Percentiles rank a stretch among this genome's conserved stretches.
Evolutionary conservation across 2,329 filamentous ascomycete species (phyloP).

Genomic region (Xylaria sp.): DNA sequence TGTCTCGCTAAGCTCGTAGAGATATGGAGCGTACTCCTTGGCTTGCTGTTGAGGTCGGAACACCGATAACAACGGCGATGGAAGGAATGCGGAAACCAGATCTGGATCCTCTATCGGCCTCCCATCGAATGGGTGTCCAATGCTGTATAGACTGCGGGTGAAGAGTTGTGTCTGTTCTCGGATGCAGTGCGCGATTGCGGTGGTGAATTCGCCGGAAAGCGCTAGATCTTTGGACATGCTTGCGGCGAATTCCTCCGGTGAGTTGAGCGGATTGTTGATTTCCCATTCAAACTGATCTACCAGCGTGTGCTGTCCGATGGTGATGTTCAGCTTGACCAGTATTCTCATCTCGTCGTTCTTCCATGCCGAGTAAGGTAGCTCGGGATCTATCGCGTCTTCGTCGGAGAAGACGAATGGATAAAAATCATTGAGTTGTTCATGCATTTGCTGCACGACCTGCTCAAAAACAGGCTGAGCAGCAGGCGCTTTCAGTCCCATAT

Average conservation of each 20-base stretch:
- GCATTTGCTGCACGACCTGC: slow-evolving; percentile 68
- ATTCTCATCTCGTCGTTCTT: slow-evolving; percentile 99
- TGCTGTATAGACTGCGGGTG: slow-evolving; percentile 87
- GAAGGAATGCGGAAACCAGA: slow-evolving; percentile 80
- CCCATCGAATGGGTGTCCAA: slow-evolving; percentile 93
- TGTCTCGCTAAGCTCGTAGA: slow-evolving; percentile 90
- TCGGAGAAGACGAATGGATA: slow-evolving; percentile 90
- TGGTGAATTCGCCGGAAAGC: slow-evolving; percentile 92
- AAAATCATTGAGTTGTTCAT: slow-evolving; percentile 89
- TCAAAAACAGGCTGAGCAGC: slow-evolving; percentile 65
- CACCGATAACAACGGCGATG: slow-evolving; percentile 77
- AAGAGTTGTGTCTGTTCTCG: slow-evolving; percentile 95
- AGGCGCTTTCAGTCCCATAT: slow-evolving; percentile 78
- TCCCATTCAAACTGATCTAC: slow-evolving; percentile 99
- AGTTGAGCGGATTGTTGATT: slow-evolving; percentile 92
- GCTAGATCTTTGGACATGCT: slow-evolving; percentile 90
- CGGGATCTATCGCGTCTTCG: slow-evolving; percentile 86
- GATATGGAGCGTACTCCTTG: slow-evolving; percentile 90
- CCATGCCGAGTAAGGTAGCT: slow-evolving; percentile 88
- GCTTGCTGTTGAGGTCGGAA: slow-evolving; percentile 91
- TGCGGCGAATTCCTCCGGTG: slow-evolving; percentile 89
- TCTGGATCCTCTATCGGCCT: slow-evolving; percentile 91
- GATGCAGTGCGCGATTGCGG: slow-evolving; percentile 96
- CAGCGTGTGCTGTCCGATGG: slow-evolving; percentile 90
- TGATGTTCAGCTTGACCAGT: slow-evolving; percentile 94